Base-by-base conservation (phyloP, 768 basidiomycete species). In the Termitomyces heimii region DNA sequence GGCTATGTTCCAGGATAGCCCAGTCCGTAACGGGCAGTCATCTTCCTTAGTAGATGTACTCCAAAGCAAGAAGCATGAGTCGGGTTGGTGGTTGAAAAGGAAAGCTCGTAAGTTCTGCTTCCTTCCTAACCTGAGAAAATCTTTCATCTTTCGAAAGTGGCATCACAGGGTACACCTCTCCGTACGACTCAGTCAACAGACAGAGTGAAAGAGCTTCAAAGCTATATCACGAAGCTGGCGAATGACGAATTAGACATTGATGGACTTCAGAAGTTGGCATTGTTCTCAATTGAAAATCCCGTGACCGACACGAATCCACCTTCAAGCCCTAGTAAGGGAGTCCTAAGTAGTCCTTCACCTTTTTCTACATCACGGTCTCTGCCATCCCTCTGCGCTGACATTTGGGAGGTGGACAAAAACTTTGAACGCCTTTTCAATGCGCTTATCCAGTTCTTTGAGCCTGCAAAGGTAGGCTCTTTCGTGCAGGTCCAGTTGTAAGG, bases 21-120 rank as follows among this genome's bases (percentile, higher is more conserved):
- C 93, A 13, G 79, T 79, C 37, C 75, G 80, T 53, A 80, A 78
- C 60, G 78, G 74, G 28, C 73, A 71, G 31, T 65, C 79, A 24
- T 73, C 83, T n/a, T 81, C 83, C 18, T 71, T 94, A 65, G 71
- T 92, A 63, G 84, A 89, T 61, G 83, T 85, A 22, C 69, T 90
- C 47, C 82, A 86, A 58, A 85, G 81, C 54, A 77, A 80, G 60
- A 84, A 78, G 58, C 82, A 85, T 63, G 86, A 89, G 64, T 84
- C 82, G 22, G 82, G 82, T 7, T 95, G 93, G 93, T 94, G 93
- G 92, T 67, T 84, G 60, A 91, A 89, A 67, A 78, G 88, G 61
- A 85, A 82, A 68, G 75, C 80, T 42, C 70, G 92, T 94, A 67
- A 68, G 84, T 82, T 31, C 5, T 40, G 51, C 48, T 57, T 5